These are phyloP conservation scores for Nannochloropsis gaditana DNA, from an alignment of 108 stramenopile genomes.

Conservation along the genomic window DNA sequence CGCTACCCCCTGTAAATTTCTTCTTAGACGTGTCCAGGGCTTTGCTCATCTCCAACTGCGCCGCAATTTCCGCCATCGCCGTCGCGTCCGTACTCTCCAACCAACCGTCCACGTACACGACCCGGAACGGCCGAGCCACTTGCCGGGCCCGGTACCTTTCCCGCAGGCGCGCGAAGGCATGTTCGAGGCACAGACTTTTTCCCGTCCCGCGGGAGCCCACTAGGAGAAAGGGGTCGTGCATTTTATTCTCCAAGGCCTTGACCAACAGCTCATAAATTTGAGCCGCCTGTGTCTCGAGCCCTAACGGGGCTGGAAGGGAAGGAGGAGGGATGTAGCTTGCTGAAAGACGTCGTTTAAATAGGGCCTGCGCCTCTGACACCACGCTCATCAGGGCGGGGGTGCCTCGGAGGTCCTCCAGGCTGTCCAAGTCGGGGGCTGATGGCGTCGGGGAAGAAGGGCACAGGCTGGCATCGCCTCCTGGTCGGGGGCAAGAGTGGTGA, in stretches of 20 bases:
- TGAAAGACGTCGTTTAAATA: background rate
- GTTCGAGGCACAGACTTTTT: background rate
- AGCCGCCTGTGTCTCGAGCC: background rate
- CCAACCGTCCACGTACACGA: background rate
- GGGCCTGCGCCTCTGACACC: background rate
- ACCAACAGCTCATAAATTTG: conserved; percentile 14
- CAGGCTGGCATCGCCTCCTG: too few relatives aligned
- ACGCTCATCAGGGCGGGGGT: background rate
- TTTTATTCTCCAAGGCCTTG: conserved; percentile 12
- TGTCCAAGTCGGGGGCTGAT: background rate
- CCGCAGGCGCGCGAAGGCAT: background rate
- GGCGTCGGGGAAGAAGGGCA: too few relatives aligned
- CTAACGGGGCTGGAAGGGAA: background rate
- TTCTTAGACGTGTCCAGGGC: background rate
- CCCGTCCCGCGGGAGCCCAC: background rate
- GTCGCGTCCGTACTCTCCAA: conserved; percentile 6
- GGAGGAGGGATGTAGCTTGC: background rate
- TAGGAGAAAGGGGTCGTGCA: conserved; percentile 9
- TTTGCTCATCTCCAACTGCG: conserved; percentile 19
- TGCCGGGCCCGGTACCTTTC: background rate
- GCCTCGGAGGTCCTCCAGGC: background rate
- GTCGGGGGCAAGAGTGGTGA: too few relatives aligned
- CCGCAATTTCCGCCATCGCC: background rate
- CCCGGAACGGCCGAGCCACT: background rate
- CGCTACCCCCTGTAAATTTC: background rate